A percentile compares a stretch with the other conserved stretches of the same genome.
These are phyloP conservation scores for Byssothecium circinans DNA, from an alignment of 2,329 filamentous ascomycete genomes.

Conservation along the genomic window DNA sequence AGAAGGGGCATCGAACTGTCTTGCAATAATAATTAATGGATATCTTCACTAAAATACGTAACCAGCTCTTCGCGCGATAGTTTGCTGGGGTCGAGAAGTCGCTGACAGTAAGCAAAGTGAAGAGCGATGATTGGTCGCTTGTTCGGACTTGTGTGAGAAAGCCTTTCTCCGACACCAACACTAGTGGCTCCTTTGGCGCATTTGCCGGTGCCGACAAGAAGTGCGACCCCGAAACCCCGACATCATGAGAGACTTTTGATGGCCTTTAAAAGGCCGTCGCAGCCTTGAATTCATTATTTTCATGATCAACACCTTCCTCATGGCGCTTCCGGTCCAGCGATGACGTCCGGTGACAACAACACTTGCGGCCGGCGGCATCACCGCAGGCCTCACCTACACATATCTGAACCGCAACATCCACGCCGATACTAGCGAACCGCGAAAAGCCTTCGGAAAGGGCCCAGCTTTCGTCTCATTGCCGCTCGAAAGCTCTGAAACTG, in stretches of 20 bases:
- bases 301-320: not conserved
- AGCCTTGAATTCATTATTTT: not conserved
- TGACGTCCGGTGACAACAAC: slow-evolving; percentile 1
- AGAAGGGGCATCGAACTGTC: too few species aligned
- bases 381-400: slow-evolving; percentile 2
- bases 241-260: not conserved
- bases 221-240: not conserved
- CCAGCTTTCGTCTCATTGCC: slow-evolving; percentile 82
- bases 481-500: slow-evolving; percentile 70
- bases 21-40: too few species aligned
- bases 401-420: slow-evolving; percentile 2
- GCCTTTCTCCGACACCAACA: too few species aligned
- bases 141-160: too few species aligned
- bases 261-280: not conserved
- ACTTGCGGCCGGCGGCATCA: slow-evolving; percentile 2
- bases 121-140: too few species aligned
- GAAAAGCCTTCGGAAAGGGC: slow-evolving; percentile 11
- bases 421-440: slow-evolving; percentile 11
- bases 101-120: too few species aligned
- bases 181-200: too few species aligned
- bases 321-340: not conserved
- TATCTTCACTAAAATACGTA: too few species aligned
- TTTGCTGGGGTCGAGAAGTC: too few species aligned
- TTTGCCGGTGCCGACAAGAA: too few species aligned
- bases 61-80: too few species aligned